Evolutionary conservation across 2,329 filamentous ascomycete genomes (phyloP).

Genomic region (Ophiosphaerella herpotricha): DNA sequence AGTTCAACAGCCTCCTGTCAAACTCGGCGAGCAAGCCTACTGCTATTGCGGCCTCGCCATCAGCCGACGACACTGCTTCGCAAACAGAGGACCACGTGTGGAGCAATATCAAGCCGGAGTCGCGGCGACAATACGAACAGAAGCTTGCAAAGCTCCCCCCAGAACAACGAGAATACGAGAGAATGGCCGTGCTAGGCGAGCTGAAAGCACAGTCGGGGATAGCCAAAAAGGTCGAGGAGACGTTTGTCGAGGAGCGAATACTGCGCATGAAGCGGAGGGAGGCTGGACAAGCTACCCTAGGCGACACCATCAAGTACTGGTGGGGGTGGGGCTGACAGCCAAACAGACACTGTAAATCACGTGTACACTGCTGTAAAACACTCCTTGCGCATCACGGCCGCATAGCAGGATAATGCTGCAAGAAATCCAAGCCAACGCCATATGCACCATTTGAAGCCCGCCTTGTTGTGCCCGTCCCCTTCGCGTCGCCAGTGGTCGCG

Average conservation of each 20-base stretch:
- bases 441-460: no score
- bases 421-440: no score
- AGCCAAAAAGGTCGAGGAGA: constrained; percentile 38
- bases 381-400: no score
- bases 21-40: constrained; percentile 32
- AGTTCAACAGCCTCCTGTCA: constrained; percentile 62
- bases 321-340: constrained; percentile 42
- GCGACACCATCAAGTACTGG: constrained; percentile 43
- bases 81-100: constrained; percentile 31
- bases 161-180: constrained; percentile 41
- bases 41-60: constrained; percentile 23
- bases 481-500: constrained; percentile 1
- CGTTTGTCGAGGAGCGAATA: constrained; percentile 42
- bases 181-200: constrained; percentile 41
- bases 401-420: no score
- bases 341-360: constrained; percentile 9
- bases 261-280: constrained; percentile 43
- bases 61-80: not conserved
- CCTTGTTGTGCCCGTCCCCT: no score
- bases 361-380: constrained; percentile 13
- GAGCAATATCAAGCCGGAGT: constrained; percentile 37
- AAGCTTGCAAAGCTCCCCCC: constrained; percentile 34
- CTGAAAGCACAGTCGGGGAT: constrained; percentile 36
- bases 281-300: constrained; percentile 42
- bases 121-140: constrained; percentile 38